Evolutionary conservation across 139 green algal species (phyloP).

Genomic region (Coccomyxa sp.): DNA sequence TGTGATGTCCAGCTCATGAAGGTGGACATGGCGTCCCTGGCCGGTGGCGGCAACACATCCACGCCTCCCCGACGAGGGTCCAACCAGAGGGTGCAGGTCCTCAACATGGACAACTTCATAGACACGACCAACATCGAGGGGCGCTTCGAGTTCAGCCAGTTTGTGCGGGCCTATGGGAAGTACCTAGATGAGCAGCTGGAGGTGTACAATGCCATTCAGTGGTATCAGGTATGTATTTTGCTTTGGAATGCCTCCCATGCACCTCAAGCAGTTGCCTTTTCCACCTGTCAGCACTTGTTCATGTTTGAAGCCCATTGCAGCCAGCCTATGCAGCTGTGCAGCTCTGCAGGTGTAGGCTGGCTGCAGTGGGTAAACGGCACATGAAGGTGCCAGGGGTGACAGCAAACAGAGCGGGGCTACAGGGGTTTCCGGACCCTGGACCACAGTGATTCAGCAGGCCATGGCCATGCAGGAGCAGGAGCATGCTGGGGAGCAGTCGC

Average conservation of each 20-base stretch:
- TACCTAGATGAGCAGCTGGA: slow-evolving; percentile 89
- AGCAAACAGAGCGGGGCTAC: too few species aligned
- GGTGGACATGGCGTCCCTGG: background rate
- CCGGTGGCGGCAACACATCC: too few species aligned
- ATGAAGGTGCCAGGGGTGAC: too few species aligned
- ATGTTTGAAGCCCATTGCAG: too few species aligned
- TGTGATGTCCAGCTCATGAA: background rate
- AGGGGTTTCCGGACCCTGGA: too few species aligned
- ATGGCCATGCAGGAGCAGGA: slow-evolving; percentile 24
- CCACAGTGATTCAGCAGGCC: background rate
- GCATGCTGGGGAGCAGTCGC: slow-evolving; percentile 17
- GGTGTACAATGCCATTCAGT: slow-evolving; percentile 44
- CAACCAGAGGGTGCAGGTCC: slow-evolving; percentile 23
- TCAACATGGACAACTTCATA: slow-evolving; percentile 68
- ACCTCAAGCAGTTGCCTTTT: too few species aligned
- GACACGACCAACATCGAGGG: slow-evolving; percentile 43
- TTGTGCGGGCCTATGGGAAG: slow-evolving; percentile 82
- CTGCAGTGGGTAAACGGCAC: too few species aligned
- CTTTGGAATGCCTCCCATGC: too few species aligned
- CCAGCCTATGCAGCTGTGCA: too few species aligned
- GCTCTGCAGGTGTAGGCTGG: background rate
- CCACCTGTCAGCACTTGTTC: too few species aligned
- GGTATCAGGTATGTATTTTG: slow-evolving; percentile 28
- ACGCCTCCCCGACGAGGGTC: background rate
- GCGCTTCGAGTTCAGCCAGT: slow-evolving; percentile 78